Evolutionary conservation across 176 grass and related monocot genomes (phyloP).

Genomic region (Oropetium thomaeum): DNA sequence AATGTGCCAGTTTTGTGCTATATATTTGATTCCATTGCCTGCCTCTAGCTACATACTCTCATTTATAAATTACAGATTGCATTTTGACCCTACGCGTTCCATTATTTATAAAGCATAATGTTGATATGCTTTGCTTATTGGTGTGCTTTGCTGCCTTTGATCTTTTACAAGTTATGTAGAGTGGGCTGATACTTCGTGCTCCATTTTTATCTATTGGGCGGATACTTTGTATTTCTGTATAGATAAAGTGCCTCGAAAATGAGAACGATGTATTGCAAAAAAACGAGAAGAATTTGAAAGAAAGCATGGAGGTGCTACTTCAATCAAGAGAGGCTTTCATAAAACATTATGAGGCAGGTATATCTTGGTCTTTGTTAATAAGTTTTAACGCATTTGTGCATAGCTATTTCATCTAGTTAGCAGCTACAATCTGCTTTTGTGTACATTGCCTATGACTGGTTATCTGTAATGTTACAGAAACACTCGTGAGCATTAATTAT

Average conservation of each 20-base stretch:
- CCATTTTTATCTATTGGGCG: background rate
- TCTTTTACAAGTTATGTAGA: background rate
- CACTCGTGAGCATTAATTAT: background rate
- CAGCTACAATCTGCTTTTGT: background rate
- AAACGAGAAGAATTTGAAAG: constrained; percentile 72
- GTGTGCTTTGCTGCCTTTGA: background rate
- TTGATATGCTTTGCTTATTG: background rate
- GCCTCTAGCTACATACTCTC: background rate
- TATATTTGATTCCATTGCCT: background rate
- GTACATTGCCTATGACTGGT: background rate
- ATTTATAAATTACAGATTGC: background rate
- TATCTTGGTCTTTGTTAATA: background rate
- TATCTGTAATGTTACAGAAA: background rate
- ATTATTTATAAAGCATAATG: background rate
- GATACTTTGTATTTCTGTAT: background rate
- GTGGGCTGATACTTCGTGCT: background rate
- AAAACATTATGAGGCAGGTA: constrained; percentile 59
- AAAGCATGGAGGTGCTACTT: constrained; percentile 59
- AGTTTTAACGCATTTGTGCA: background rate
- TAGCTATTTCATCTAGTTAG: background rate
- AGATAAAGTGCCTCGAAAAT: constrained; percentile 76
- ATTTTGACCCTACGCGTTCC: background rate
- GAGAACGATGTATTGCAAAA: constrained; percentile 64
- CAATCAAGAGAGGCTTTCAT: constrained; percentile 75
- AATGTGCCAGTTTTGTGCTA: background rate